phyloP scores from a whole-genome alignment of 164 flowering plant species.

The Dillenia suffruticosa region DNA sequence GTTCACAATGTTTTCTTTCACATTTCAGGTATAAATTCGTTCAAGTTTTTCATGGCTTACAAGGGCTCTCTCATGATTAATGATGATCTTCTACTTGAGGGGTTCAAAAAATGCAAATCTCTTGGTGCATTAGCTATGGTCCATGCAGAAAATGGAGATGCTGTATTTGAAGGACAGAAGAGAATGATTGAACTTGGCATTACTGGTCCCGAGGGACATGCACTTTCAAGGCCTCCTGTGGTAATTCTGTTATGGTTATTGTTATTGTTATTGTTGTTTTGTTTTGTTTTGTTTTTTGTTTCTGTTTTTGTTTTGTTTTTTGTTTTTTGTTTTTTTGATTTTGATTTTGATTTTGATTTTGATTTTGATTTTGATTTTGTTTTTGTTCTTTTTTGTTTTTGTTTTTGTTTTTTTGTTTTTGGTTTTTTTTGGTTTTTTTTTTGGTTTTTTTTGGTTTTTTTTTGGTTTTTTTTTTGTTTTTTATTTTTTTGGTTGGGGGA shows the following conservation, averaged over 20 bases:
- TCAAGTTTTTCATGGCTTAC: conserved; percentile 93
- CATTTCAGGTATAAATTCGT: conserved; percentile 79
- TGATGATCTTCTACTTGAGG: conserved; percentile 80
- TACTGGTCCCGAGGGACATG: conserved; percentile 97
- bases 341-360: not conserved
- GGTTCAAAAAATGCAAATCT: conserved; percentile 83
- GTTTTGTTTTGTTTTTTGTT: not conserved
- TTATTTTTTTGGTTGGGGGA: too few relatives aligned
- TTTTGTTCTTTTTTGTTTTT: not conserved
- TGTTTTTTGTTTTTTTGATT: too few relatives aligned
- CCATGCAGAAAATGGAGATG: conserved; percentile 99
- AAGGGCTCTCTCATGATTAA: conserved; percentile 74
- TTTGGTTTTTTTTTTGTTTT: too few relatives aligned
- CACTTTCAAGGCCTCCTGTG: conserved; percentile 91
- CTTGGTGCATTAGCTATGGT: conserved; percentile 98
- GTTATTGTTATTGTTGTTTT: not conserved
- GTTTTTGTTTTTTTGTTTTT: not conserved
- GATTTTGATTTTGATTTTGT: not conserved
- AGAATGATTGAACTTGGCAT: conserved; percentile 93
- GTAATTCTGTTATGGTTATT: conserved; percentile 30
- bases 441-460: not conserved
- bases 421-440: too few relatives aligned
- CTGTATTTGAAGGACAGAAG: conserved; percentile 82
- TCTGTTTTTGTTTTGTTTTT: too few relatives aligned
- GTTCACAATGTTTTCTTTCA: too few relatives aligned